Evolutionary conservation across 2,329 filamentous ascomycete genomes (phyloP), one percentile per base, ranked within the genome.

Genomic region (Colletotrichum spaethianum): DNA sequence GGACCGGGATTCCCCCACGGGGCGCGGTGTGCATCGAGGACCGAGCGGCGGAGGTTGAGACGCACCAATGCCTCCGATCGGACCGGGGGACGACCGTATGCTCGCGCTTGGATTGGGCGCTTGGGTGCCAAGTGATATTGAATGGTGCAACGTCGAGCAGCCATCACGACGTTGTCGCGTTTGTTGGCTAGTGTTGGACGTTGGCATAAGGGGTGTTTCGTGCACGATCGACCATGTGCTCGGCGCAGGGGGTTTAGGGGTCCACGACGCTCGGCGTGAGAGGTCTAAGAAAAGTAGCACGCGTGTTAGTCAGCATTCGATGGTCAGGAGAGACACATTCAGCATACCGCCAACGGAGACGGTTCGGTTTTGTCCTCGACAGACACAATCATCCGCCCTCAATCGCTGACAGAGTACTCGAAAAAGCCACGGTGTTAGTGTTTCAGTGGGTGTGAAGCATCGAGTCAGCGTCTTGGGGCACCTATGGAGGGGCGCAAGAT

Each of bases 1-100:
- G 38, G 16, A 48, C 70, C 65, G 70, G 70, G 65, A 40, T 69
- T 72, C 59, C 69, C 69, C 70, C 70, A 72, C 65, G 59, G 65
- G 50, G 40, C 64, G 40, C 64, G 26, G 44, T 44, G 64, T 64
- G 65, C 53, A 16, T 46, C 52, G 69, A 70, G 65, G 70, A 42
- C 65, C 59, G 65, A 67, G 65, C 69, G 69, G 65, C 36, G 44
- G 52, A 48, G 53, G 64, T 69, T 72, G 70, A 72, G 70, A 72
- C 70, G 65, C 59, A 66, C 70, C 65, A 69, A 55, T 63, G 69
- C 59, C 65, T 33, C 42, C 68, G 38, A 62, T 62, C 48, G 48
- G 63, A 67, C 57, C 61, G 33, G 64, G 60, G 64, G 57, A n/a
- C 16, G 26, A 20, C 20, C 12, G 59, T 36, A 18, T 63, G 26